phyloP scores from a whole-genome alignment of 2,329 filamentous ascomycete species.

The Pseudogymnoascus sp. region DNA sequence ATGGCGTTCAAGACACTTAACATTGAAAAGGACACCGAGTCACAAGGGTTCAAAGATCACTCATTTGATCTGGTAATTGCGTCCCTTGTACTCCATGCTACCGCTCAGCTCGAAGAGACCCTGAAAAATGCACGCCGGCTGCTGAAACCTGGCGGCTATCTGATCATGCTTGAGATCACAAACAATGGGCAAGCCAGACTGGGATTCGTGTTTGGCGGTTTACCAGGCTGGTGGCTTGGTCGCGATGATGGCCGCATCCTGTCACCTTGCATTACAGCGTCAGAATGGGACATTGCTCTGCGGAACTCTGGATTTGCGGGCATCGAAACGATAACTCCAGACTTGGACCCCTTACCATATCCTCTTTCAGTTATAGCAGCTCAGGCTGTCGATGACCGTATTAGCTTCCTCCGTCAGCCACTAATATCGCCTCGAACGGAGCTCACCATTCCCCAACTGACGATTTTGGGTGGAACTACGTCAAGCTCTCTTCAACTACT shows the following conservation, averaged over 20 bases:
- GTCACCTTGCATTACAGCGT: slow-evolving; percentile 9
- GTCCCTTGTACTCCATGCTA: slow-evolving; percentile 34
- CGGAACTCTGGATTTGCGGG: slow-evolving; percentile 25
- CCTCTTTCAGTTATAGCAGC: slow-evolving; percentile 25
- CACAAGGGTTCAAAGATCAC: slow-evolving; percentile 28
- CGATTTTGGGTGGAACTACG: slow-evolving; percentile 17
- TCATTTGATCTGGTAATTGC: slow-evolving; percentile 36
- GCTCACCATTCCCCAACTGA: slow-evolving; percentile 6
- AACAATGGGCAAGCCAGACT: neutral
- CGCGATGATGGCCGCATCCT: slow-evolving; percentile 5
- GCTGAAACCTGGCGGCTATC: slow-evolving; percentile 38
- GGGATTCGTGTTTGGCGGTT: slow-evolving; percentile 9
- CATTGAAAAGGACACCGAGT: slow-evolving; percentile 22
- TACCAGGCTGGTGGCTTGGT: slow-evolving; percentile 15
- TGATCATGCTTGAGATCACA: slow-evolving; percentile 38
- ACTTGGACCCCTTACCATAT: slow-evolving; percentile 4
- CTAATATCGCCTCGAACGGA: slow-evolving; percentile 11
- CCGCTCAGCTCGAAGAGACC: slow-evolving; percentile 22
- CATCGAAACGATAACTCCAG: slow-evolving; percentile 21
- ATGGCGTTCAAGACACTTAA: slow-evolving; percentile 33
- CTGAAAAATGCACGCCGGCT: slow-evolving; percentile 31
- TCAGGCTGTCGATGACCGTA: slow-evolving; percentile 29
- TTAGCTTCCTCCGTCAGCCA: slow-evolving; percentile 25
- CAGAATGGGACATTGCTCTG: slow-evolving; percentile 22
- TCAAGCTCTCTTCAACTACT: neutral